Evolutionary conservation across 2,329 filamentous ascomycete species (phyloP), one percentile per base, ranked within the genome.

Genomic region (Phialophora expanda): DNA sequence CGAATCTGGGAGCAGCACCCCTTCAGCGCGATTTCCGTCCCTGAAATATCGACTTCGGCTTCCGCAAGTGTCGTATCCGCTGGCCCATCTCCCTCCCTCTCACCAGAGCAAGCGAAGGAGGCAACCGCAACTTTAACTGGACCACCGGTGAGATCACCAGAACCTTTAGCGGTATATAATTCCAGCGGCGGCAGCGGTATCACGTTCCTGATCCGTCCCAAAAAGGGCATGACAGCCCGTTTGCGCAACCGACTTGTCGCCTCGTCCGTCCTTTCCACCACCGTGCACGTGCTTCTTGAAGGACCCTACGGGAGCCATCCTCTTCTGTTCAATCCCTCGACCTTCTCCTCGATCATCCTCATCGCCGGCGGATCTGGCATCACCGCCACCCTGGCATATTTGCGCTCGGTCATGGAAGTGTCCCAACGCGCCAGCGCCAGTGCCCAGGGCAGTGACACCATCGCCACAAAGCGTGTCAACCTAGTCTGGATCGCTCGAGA

Each of bases 1-100:
- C 12, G 48, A 51, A 22, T 51, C 48, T 51, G 48, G 48, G 48
- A 51, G n/a, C 48, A 51, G 24, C 48, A 51, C 11, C 48, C 48
- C 4, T 51, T 51, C 48, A 51, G 48, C 48, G 48, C 48, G 7
- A 51, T 51, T 24, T 20, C 48, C 12, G 8, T 51, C 12, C 48
- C n/a, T 24, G 24, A 24, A 3, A 4, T 6, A 6, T n/a, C 20
- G 24, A 24, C 12, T 6, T 17, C 34, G 34, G 14, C 12, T 17
- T 17, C 34, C 34, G 12, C 14, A 41, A 17, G 14, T 17, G 14
- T 7, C 8, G 34, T 14, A 41, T 41, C 14, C 14, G 34, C 17
- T 17, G 12, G 24, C 17, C 48, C 48, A 51, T 22, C 48, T 51
- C 48, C 20, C 17, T 22, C 48, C 4, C 24, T 22, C 8, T 22